Conservation (phyloP, 768 basidiomycete genomes). For the Trametes cinnabarina region DNA sequence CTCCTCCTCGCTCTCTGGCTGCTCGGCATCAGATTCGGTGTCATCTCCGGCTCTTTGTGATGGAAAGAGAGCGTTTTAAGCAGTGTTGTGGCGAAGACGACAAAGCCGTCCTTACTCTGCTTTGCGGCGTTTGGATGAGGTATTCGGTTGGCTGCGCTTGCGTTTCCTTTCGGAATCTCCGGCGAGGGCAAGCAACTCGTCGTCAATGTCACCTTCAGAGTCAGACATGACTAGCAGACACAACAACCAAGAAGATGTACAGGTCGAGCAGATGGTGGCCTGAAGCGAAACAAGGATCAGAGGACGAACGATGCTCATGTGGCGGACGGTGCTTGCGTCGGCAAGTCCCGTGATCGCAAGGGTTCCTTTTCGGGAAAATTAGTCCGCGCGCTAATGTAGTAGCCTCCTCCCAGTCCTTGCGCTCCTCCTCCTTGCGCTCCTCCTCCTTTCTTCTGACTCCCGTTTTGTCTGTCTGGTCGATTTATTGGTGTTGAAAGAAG, state of each 20-base stretch:
- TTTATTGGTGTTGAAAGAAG: no score
- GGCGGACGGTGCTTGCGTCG: background rate
- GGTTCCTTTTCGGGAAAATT: slow-evolving; percentile 6
- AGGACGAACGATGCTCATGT: background rate
- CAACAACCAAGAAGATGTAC: slow-evolving; percentile 1
- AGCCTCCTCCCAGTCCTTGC: background rate
- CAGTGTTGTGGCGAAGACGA: background rate
- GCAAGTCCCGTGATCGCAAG: slow-evolving; percentile 2
- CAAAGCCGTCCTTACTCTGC: slow-evolving; percentile 53
- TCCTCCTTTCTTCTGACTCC: background rate
- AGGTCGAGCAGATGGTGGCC: slow-evolving; percentile 1
- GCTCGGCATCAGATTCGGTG: slow-evolving; percentile 50
- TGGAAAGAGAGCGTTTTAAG: background rate
- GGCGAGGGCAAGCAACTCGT: slow-evolving; percentile 80
- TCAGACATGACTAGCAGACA: slow-evolving; percentile 42
- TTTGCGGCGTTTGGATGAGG: slow-evolving; percentile 66
- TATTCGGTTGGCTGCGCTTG: slow-evolving; percentile 49
- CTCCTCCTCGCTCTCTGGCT: slow-evolving; percentile 63
- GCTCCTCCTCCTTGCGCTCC: background rate
- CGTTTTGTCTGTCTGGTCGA: no score
- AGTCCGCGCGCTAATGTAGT: background rate
- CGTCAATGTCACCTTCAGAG: slow-evolving; percentile 51
- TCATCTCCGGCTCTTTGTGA: slow-evolving; percentile 22
- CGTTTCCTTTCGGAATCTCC: slow-evolving; percentile 68
- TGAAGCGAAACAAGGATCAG: background rate